These are phyloP conservation scores for Prunus mira DNA, from an alignment of 306 rosid genomes.

Conservation along the genomic window DNA sequence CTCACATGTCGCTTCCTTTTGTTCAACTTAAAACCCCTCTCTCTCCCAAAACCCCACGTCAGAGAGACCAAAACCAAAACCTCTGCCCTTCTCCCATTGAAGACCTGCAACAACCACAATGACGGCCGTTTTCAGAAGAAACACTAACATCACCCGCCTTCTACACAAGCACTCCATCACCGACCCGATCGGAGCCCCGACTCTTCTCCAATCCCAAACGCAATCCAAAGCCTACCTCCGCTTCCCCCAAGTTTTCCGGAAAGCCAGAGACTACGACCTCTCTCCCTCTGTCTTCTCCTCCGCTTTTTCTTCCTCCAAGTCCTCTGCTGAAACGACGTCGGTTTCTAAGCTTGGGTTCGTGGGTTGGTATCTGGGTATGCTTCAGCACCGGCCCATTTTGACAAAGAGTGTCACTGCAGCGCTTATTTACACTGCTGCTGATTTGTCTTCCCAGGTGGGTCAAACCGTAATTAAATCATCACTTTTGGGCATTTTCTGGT, in stretches of 20 bases:
- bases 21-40: not conserved
- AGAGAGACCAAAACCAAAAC: not conserved
- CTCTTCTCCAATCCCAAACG: constrained; percentile 18
- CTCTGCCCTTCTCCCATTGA: not conserved
- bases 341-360: constrained; percentile 48
- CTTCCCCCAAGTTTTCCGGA: constrained; percentile 33
- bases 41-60: not conserved
- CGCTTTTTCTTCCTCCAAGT: constrained; percentile 45
- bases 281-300: constrained; percentile 46
- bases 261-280: constrained; percentile 33
- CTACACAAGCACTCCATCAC: constrained; percentile 28
- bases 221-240: constrained; percentile 44
- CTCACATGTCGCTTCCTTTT: not conserved
- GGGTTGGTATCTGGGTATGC: constrained; percentile 80
- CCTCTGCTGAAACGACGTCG: constrained; percentile 24
- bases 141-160: constrained; percentile 24
- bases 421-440: constrained; percentile 74
- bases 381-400: constrained; percentile 57
- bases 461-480: too few species aligned
- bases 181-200: constrained; percentile 20
- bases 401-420: constrained; percentile 75
- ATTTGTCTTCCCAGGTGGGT: constrained; percentile 80
- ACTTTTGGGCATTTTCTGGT: not conserved
- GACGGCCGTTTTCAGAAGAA: constrained; percentile 37
- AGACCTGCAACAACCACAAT: constrained; percentile 12